These are phyloP conservation scores for Apiospora koreana DNA, from an alignment of 2,329 filamentous ascomycete species.

Conservation along the genomic window DNA sequence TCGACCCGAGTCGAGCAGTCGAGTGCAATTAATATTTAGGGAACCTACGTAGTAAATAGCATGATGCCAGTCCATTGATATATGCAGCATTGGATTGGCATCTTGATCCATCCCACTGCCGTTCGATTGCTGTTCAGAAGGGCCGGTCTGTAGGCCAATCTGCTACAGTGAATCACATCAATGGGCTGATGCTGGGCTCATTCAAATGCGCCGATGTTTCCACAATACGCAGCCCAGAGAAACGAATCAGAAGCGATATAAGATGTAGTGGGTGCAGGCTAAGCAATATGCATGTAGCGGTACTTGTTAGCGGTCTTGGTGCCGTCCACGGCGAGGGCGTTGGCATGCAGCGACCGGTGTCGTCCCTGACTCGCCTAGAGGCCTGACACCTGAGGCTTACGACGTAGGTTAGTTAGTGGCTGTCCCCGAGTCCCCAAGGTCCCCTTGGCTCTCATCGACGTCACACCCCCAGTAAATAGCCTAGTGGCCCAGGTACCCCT, in stretches of 20 bases:
- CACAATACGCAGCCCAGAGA: no score
- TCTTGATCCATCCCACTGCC: not conserved
- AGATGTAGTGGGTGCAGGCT: not conserved
- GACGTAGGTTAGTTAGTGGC: no score
- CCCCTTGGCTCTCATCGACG: not conserved
- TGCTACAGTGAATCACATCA: not conserved
- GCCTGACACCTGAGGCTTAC: no score
- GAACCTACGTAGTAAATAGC: no score
- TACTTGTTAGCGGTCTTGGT: not conserved
- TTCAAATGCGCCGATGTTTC: no score
- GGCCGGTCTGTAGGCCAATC: not conserved
- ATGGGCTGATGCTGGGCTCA: slow-evolving; percentile 8
- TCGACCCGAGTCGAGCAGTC: not conserved
- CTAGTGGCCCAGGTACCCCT: not conserved
- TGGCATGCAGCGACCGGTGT: not conserved
- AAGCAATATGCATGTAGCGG: not conserved
- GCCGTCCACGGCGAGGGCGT: not conserved
- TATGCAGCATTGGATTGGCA: no score
- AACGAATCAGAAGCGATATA: not conserved
- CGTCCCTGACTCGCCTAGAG: not conserved
- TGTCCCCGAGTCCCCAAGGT: not conserved
- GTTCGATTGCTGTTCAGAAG: slow-evolving; percentile 5
- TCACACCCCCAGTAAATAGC: not conserved
- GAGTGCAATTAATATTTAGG: not conserved
- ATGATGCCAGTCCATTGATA: no score